phyloP scores from a whole-genome alignment of 768 basidiomycete genomes.

The Boletus speciosus region DNA sequence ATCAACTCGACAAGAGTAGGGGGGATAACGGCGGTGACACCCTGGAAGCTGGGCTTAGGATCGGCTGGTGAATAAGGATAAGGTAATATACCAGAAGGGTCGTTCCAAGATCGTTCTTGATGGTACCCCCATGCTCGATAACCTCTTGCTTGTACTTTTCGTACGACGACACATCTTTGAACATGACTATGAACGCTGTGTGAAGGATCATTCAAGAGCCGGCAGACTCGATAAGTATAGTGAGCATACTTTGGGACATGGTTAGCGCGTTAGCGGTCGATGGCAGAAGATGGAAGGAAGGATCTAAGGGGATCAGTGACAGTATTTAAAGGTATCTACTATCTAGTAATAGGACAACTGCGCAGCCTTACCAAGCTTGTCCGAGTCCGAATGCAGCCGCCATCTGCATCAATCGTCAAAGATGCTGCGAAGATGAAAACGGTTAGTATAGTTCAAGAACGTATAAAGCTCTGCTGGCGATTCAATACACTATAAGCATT shows the following conservation, averaged over 20 bases:
- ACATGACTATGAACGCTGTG: conserved; percentile 13
- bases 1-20: not conserved
- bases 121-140: not conserved
- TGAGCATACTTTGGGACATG: conserved; percentile 22
- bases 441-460: too few species aligned
- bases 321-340: not conserved
- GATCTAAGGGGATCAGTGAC: not conserved
- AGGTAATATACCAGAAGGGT: not conserved
- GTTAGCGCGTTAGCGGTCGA: not conserved
- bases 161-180: conserved; percentile 4
- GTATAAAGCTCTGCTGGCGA: too few species aligned
- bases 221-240: not conserved
- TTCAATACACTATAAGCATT: too few species aligned
- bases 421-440: not conserved
- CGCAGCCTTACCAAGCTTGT: not conserved
- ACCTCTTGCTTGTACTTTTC: conserved; percentile 10
- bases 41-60: conserved; percentile 1
- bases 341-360: not conserved
- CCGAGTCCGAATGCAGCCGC: not conserved
- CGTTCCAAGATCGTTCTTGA: conserved; percentile 10
- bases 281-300: not conserved
- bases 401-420: not conserved
- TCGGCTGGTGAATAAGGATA: not conserved
- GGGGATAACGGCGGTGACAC: conserved; percentile 19
- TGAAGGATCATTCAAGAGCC: not conserved